phyloP scores from a whole-genome alignment of 345 rosid species.

The Pugionium cornutum region DNA sequence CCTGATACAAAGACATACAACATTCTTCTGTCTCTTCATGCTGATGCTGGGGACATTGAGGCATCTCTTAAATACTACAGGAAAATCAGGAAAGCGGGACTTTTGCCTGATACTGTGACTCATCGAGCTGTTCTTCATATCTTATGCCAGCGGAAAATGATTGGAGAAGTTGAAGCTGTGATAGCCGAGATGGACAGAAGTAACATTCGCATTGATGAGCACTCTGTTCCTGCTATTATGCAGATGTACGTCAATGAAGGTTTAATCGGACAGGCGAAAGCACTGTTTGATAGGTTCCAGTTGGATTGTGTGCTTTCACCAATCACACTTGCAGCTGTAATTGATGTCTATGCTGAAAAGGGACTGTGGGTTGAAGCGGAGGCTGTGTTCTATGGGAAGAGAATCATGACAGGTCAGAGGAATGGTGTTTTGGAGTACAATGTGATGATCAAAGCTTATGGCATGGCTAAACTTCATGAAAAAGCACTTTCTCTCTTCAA shows the following conservation, averaged over 20 bases:
- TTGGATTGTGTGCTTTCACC: slow-evolving; percentile 53
- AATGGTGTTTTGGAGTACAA: slow-evolving; percentile 72
- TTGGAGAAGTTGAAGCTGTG: slow-evolving; percentile 63
- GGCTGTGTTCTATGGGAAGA: slow-evolving; percentile 58
- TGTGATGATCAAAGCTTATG: slow-evolving; percentile 90
- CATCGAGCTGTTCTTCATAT: slow-evolving; percentile 73
- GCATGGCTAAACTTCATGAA: slow-evolving; percentile 76
- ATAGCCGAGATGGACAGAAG: slow-evolving; percentile 60
- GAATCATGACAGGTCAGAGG: slow-evolving; percentile 47
- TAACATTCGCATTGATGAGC: slow-evolving; percentile 57
- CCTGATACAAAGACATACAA: slow-evolving; percentile 89
- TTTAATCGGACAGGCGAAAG: slow-evolving; percentile 49
- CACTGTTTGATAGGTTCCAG: slow-evolving; percentile 52
- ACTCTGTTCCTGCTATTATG: slow-evolving; percentile 71
- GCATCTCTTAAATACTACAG: slow-evolving; percentile 61
- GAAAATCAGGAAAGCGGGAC: slow-evolving; percentile 71
- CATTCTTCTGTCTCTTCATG: slow-evolving; percentile 69
- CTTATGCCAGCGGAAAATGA: slow-evolving; percentile 67
- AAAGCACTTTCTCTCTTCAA: slow-evolving; percentile 77
- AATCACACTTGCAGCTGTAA: slow-evolving; percentile 61
- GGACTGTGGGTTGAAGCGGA: slow-evolving; percentile 87
- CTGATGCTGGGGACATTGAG: slow-evolving; percentile 66
- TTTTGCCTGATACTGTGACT: slow-evolving; percentile 72
- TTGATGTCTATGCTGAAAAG: slow-evolving; percentile 78
- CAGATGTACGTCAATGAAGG: slow-evolving; percentile 72